Percentiles rank a stretch among this genome's conserved stretches.
These are phyloP conservation scores for Heritiera fomes DNA, from an alignment of 345 rosid species.

Conservation along the genomic window DNA sequence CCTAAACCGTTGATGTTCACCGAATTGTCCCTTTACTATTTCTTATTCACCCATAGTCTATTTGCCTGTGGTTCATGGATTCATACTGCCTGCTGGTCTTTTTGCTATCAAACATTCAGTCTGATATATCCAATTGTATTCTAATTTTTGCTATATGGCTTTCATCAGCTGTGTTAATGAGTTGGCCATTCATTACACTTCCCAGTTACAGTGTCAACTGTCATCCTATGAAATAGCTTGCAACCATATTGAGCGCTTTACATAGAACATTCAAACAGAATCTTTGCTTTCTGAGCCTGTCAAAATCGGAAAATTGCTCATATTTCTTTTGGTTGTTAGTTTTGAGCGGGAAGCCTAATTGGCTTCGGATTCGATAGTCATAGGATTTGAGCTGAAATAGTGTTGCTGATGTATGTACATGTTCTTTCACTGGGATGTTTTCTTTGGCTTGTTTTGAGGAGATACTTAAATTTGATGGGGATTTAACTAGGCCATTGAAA, in stretches of 20 bases:
- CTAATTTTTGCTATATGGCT: not conserved
- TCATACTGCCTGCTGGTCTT: not conserved
- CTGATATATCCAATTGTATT: not conserved
- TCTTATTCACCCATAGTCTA: not conserved
- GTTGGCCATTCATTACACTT: not conserved
- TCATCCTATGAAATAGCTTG: no score
- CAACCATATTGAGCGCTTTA: no score
- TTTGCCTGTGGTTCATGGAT: not conserved
- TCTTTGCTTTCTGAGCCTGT: not conserved
- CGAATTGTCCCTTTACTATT: not conserved
- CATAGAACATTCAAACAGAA: not conserved
- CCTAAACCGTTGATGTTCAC: not conserved
- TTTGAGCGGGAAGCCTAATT: not conserved
- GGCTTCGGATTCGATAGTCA: not conserved
- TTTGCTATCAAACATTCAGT: not conserved
- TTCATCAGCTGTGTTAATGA: not conserved
- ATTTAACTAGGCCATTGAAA: constrained; percentile 66
- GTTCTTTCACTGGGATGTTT: not conserved
- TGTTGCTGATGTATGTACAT: not conserved
- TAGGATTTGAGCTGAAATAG: not conserved
- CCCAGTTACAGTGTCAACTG: not conserved
- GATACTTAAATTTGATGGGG: not conserved
- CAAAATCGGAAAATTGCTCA: not conserved
- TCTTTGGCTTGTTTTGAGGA: constrained; percentile 9
- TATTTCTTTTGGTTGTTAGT: not conserved